Evolutionary conservation across 176 grass and related monocot species (phyloP), one percentile per base, ranked within the genome.

Genomic region (Cymbopogon citratus): DNA sequence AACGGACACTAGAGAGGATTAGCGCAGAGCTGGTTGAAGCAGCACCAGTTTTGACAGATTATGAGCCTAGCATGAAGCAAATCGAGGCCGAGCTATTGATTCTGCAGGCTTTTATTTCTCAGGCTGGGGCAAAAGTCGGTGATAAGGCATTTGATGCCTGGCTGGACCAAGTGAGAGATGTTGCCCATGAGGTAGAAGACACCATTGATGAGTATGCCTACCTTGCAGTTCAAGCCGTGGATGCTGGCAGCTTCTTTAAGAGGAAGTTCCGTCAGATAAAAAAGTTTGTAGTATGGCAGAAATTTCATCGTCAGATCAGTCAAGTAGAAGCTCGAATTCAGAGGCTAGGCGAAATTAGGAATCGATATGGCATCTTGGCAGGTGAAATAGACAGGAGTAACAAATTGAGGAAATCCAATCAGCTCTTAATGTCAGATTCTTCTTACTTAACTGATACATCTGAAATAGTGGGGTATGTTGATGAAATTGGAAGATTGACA

Each of bases 171-270:
- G 41, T 92, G 44, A 85, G 74, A 74, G 72, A 77, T 66, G 66
- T 84, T 52, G 87, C 87, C 9, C 65, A 48, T 83, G 74, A 92
- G 25, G 87, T 87, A 8, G 90, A 92, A 61, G 90, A 92, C 15
- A 83, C 80, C 16, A 51, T 89, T 44, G 90, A 89, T 59, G 87
- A 89, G 57, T 81, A 87, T 84, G 61, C 74, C 83, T 87, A 84
- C 41, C 80, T 87, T 15, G 29, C 56, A 6, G 70, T 74, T n/a
- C 40, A 87, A 64, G 45, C 49, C 15, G 12, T 25, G 0, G 63
- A 61, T 11, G 75, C 54, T 14, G 14, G 62, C 6, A 76, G 51
- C 69, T 83, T 78, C 66, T 80, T 83, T 39, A 87, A 80, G 69
- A 80, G 75, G 25, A 79, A 60, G 66, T 79, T 87, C 52, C 46